These are phyloP conservation scores for Bassia scoparia DNA, from an alignment of 148 eudicot species.

Conservation along the genomic window DNA sequence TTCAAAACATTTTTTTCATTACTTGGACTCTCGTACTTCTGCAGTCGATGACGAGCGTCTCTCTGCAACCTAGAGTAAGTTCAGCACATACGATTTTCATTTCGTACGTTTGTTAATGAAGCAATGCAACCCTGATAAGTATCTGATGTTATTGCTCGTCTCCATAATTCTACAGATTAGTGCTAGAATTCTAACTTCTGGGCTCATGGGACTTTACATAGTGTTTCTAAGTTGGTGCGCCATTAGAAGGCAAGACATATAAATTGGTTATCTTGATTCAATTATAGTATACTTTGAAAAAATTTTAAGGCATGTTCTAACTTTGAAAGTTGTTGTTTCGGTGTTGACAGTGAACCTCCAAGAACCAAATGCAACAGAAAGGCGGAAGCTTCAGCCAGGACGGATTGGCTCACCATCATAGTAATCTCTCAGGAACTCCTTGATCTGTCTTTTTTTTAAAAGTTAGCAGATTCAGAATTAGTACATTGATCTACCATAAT, in stretches of 20 bases:
- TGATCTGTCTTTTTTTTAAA: neutral
- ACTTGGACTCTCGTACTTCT: constrained; percentile 74
- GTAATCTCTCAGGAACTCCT: constrained; percentile 38
- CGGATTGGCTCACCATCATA: constrained; percentile 76
- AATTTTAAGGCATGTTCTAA: neutral
- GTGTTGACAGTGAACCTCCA: constrained; percentile 65
- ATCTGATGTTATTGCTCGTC: neutral
- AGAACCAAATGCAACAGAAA: constrained; percentile 59
- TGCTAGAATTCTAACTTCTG: constrained; percentile 70
- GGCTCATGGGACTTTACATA: constrained; percentile 80
- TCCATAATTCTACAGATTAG: constrained; percentile 46
- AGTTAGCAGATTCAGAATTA: neutral
- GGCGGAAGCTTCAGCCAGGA: constrained; percentile 42
- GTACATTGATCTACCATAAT: too few species aligned
- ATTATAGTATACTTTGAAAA: neutral
- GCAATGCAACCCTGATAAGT: neutral
- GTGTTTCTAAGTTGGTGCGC: constrained; percentile 92
- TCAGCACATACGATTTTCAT: neutral
- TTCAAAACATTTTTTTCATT: constrained; percentile 68
- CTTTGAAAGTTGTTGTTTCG: neutral
- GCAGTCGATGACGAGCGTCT: constrained; percentile 76
- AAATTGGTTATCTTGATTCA: too few species aligned
- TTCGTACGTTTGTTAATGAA: neutral
- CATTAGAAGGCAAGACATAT: constrained; percentile 56
- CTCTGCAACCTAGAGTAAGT: constrained; percentile 69